Conservation (phyloP, 352 stramenopile species). For the Pythium aphanidermatum region DNA sequence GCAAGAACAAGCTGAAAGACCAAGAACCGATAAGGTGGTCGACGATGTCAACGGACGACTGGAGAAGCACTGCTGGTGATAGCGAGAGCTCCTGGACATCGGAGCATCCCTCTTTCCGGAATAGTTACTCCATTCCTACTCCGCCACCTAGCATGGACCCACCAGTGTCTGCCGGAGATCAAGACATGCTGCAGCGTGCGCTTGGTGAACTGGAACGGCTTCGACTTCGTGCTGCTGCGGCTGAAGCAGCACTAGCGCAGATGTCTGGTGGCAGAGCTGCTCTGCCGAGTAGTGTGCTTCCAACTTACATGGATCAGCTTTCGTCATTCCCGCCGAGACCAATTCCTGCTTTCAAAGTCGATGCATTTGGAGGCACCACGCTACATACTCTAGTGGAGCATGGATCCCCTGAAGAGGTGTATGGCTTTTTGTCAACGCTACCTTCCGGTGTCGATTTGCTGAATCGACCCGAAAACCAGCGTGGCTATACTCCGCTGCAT, state of each 20-base stretch:
- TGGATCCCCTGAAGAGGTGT: constrained; percentile 40
- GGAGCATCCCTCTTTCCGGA: constrained; percentile 1
- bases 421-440: constrained; percentile 40
- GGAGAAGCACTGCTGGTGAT: constrained; percentile 11
- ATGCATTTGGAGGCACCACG: constrained; percentile 53
- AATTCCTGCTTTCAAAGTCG: constrained; percentile 28
- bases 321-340: not conserved
- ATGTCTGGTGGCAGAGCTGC: no score
- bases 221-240: constrained; percentile 47
- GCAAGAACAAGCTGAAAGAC: no score
- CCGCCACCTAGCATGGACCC: constrained; percentile 12
- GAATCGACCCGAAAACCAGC: constrained; percentile 44
- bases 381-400: constrained; percentile 39
- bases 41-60: constrained; percentile 15
- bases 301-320: no score
- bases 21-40: no score
- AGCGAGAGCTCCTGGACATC: constrained; percentile 17
- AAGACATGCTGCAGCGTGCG: constrained; percentile 26
- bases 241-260: constrained; percentile 46
- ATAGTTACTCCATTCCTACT: not conserved
- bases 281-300: no score
- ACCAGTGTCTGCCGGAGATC: constrained; percentile 1
- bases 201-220: constrained; percentile 49
- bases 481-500: constrained; percentile 57
- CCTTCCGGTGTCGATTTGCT: constrained; percentile 40